Conservation (phyloP, 768 basidiomycete species). For the Suillus lakei region DNA sequence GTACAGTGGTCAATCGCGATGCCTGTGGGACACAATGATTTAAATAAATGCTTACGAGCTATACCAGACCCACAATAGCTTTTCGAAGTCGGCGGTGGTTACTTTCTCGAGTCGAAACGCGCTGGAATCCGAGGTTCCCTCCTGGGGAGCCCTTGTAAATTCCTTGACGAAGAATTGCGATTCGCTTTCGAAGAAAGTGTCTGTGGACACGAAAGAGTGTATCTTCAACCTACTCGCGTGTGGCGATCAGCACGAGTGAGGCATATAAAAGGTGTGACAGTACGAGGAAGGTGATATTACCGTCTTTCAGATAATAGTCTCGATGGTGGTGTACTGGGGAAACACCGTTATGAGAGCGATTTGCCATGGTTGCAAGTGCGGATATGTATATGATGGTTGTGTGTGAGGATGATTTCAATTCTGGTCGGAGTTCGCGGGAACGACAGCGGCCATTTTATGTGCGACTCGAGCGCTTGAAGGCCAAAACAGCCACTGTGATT, state of each 20-base stretch:
- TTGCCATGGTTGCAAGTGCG: neutral
- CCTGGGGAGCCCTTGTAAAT: constrained; percentile 17
- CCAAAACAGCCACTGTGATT: neutral
- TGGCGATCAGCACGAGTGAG: neutral
- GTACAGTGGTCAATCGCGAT: neutral
- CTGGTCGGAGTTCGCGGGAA: neutral
- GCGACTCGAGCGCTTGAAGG: neutral
- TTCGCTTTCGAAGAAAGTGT: constrained; percentile 35
- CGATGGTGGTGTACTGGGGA: neutral
- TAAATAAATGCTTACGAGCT: constrained; percentile 45
- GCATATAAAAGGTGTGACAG: neutral
- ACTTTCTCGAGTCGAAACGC: constrained; percentile 29
- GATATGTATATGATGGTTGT: neutral
- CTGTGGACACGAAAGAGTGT: neutral
- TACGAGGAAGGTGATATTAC: neutral
- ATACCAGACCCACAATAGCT: constrained; percentile 60
- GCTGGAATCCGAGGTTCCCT: neutral
- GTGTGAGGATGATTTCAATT: neutral
- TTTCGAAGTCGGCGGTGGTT: constrained; percentile 43
- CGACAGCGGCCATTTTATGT: neutral
- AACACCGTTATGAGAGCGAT: neutral
- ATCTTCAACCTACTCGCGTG: neutral
- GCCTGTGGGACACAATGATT: neutral
- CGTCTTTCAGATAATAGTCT: neutral
- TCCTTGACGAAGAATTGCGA: constrained; percentile 34